Conservation (phyloP, 768 basidiomycete species). For the Trametes gibbosa region DNA sequence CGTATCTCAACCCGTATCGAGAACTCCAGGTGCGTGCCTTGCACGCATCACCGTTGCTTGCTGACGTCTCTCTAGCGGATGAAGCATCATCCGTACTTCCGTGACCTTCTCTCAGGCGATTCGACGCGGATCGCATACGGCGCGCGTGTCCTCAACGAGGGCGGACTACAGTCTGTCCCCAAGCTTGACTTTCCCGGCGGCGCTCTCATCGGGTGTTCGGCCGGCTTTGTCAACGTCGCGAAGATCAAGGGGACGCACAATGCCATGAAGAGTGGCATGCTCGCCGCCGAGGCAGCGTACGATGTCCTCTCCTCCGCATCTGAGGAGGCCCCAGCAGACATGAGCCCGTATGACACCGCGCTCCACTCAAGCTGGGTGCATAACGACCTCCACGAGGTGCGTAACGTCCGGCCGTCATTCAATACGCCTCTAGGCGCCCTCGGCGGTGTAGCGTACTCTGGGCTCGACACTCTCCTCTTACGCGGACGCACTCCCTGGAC, state of each 20-base stretch:
- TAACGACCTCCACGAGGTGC: constrained; percentile 82
- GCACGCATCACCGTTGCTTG: not conserved
- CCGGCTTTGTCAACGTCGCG: constrained; percentile 93
- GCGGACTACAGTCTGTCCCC: constrained; percentile 90
- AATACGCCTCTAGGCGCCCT: constrained; percentile 72
- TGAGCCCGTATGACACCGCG: constrained; percentile 69
- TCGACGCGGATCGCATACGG: constrained; percentile 85
- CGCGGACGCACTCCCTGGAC: constrained; percentile 92
- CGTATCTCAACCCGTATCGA: constrained; percentile 86
- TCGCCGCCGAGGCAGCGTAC: constrained; percentile 88
- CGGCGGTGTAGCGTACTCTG: constrained; percentile 89
- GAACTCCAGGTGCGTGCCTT: constrained; percentile 76
- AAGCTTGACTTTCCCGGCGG: constrained; percentile 88
- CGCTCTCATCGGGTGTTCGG: constrained; percentile 91
- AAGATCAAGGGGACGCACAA: constrained; percentile 99
- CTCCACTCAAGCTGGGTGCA: constrained; percentile 82
- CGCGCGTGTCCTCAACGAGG: constrained; percentile 87
- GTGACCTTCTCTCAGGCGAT: constrained; percentile 70
- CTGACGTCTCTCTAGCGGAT: constrained; percentile 53
- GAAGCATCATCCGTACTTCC: constrained; percentile 96
- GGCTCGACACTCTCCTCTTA: constrained; percentile 80
- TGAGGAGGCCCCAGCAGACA: constrained; percentile 42
- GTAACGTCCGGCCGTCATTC: constrained; percentile 92
- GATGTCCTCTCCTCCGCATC: constrained; percentile 44
- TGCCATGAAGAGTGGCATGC: constrained; percentile 98